Percentiles rank a stretch among this genome's conserved stretches.
Evolutionary conservation across 148 eudicot genomes (phyloP).

Genomic region (Camellia lanceoleosa): DNA sequence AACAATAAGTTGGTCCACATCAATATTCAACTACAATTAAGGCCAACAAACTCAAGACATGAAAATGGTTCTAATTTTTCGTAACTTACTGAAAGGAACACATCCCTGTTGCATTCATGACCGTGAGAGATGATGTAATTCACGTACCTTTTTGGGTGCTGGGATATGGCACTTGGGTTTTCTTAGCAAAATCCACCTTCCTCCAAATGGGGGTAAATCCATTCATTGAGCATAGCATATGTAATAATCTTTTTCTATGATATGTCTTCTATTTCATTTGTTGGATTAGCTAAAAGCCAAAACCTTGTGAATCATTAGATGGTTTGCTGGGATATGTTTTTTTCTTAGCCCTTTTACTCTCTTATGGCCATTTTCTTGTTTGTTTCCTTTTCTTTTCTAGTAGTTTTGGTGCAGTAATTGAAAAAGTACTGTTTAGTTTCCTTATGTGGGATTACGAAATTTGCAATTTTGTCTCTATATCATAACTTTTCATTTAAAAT

Average conservation of each 20-base stretch:
- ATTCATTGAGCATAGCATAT: background rate
- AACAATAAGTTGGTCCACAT: background rate
- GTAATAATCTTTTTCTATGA: background rate
- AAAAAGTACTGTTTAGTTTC: background rate
- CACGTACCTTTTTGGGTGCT: background rate
- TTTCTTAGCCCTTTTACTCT: background rate
- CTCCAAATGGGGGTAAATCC: background rate
- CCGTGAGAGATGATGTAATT: background rate
- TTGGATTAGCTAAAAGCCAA: background rate
- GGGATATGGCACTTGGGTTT: background rate
- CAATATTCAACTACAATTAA: background rate
- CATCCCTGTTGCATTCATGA: constrained; percentile 2
- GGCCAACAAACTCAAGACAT: background rate
- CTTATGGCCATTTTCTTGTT: background rate
- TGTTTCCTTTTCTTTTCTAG: background rate
- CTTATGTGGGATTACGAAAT: background rate
- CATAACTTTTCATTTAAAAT: background rate
- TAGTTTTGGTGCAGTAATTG: background rate
- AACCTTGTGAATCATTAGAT: background rate
- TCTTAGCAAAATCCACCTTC: background rate
- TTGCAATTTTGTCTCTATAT: background rate
- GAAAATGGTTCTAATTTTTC: background rate
- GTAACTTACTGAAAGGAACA: background rate
- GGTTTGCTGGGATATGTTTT: background rate
- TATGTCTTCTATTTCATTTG: background rate